Conservation (phyloP, 2,329 filamentous ascomycete species). For the Trichothecium sympodiale region DNA sequence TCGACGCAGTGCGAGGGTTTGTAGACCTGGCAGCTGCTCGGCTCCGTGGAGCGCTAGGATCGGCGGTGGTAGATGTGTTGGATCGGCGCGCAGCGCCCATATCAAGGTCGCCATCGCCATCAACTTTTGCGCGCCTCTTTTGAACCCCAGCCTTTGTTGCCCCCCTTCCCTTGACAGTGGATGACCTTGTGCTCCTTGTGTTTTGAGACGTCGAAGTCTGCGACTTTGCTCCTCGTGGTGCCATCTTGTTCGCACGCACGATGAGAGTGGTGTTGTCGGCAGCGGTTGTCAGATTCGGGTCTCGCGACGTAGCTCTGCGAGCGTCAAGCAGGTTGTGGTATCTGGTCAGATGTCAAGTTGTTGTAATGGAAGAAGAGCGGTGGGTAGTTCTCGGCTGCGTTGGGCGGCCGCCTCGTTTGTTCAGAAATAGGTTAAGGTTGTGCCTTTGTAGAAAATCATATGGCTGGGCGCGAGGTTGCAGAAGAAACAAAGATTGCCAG, state of each 20-base stretch:
- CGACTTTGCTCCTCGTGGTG: slow-evolving; percentile 20
- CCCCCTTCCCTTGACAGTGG: background rate
- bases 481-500: background rate
- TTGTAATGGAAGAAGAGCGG: background rate
- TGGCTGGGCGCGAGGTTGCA: background rate
- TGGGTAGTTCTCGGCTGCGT: background rate
- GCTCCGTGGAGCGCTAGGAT: slow-evolving; percentile 16
- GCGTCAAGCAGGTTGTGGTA: no score
- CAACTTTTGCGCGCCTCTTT: slow-evolving; percentile 35
- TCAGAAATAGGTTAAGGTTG: background rate
- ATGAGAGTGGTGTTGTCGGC: no score
- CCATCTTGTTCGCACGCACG: slow-evolving; percentile 13
- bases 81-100: slow-evolving; percentile 35
- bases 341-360: background rate
- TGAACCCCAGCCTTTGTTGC: slow-evolving; percentile 30
- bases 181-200: no score
- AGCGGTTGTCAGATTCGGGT: no score
- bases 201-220: background rate
- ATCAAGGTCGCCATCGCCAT: slow-evolving; percentile 48
- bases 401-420: no score
- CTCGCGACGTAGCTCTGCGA: no score
- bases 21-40: slow-evolving; percentile 17
- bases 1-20: slow-evolving; percentile 19
- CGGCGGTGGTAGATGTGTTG: slow-evolving; percentile 17
- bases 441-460: slow-evolving; percentile 1